Percentiles rank a stretch among this genome's conserved stretches.
Evolutionary conservation across 352 stramenopile species (phyloP).

Genomic region (Pythium aquatile): DNA sequence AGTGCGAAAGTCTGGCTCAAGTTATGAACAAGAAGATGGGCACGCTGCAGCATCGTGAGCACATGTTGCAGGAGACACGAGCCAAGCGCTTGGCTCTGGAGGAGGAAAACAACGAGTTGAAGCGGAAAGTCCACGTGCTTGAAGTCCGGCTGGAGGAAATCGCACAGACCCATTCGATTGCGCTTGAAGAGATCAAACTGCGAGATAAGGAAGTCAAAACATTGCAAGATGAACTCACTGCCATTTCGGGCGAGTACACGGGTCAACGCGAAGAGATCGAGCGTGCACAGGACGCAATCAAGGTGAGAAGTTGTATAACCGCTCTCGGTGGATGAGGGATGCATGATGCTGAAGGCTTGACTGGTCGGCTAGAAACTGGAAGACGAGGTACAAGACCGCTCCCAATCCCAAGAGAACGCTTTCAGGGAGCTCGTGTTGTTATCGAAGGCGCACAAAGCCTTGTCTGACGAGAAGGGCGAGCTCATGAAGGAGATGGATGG

Average conservation of each 20-base stretch:
- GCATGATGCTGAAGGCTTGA: not conserved
- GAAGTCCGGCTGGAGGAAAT: constrained; percentile 79
- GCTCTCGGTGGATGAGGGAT: not conserved
- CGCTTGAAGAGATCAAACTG: constrained; percentile 57
- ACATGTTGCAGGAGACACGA: constrained; percentile 64
- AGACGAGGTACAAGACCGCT: constrained; percentile 57
- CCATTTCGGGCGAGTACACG: constrained; percentile 67
- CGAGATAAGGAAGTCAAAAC: constrained; percentile 56
- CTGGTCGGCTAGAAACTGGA: constrained; percentile 41
- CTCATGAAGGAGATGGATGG: constrained; percentile 45
- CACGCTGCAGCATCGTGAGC: constrained; percentile 64
- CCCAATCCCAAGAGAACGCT: constrained; percentile 54
- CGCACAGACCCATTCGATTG: constrained; percentile 56
- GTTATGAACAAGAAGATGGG: constrained; percentile 78
- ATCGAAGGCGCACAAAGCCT: constrained; percentile 73
- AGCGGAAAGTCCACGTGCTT: constrained; percentile 73
- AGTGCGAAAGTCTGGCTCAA: constrained; percentile 70
- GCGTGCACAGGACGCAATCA: constrained; percentile 45
- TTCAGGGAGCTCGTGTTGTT: constrained; percentile 82
- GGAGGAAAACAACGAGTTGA: constrained; percentile 75
- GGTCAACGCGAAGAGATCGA: constrained; percentile 60
- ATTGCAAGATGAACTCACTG: constrained; percentile 61
- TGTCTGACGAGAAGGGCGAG: constrained; percentile 59
- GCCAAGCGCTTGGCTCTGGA: constrained; percentile 52
- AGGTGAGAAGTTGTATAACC: constrained; percentile 26